Conservation (phyloP, 257 asterid species). For the Solanum sitiens region DNA sequence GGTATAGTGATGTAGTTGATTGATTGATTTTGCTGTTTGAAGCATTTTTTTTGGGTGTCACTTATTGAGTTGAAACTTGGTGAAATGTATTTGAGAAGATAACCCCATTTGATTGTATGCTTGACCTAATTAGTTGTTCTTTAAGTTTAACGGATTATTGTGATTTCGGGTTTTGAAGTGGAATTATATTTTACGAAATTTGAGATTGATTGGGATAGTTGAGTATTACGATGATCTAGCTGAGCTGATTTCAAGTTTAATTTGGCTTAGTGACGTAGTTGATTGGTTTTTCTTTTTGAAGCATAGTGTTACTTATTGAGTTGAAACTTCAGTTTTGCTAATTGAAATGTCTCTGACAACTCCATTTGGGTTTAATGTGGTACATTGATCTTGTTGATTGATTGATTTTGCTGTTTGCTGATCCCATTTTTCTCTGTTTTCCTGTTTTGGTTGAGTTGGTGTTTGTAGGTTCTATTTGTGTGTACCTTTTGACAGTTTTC, state of each 20-base stretch:
- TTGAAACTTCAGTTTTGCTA: too few species aligned
- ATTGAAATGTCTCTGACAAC: too few species aligned
- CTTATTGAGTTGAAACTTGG: too few species aligned
- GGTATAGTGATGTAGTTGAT: background rate
- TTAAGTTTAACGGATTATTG: background rate
- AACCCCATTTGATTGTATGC: background rate
- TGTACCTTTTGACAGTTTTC: background rate
- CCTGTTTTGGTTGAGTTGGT: background rate
- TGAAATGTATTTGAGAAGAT: too few species aligned
- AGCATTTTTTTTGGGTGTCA: too few species aligned
- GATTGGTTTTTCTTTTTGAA: background rate
- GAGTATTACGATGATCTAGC: too few species aligned
- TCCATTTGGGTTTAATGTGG: background rate
- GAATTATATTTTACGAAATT: background rate
- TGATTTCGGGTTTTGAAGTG: background rate
- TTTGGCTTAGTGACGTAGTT: background rate
- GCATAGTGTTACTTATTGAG: background rate
- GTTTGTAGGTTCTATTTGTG: background rate
- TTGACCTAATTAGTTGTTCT: background rate
- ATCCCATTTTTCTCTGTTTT: background rate
- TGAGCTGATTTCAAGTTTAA: too few species aligned
- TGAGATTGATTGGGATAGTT: too few species aligned
- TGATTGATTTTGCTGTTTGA: background rate
- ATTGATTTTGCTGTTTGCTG: background rate
- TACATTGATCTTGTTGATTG: background rate